Base-by-base conservation (phyloP, 176 grass and related monocot genomes). In the Lolium perenne region DNA sequence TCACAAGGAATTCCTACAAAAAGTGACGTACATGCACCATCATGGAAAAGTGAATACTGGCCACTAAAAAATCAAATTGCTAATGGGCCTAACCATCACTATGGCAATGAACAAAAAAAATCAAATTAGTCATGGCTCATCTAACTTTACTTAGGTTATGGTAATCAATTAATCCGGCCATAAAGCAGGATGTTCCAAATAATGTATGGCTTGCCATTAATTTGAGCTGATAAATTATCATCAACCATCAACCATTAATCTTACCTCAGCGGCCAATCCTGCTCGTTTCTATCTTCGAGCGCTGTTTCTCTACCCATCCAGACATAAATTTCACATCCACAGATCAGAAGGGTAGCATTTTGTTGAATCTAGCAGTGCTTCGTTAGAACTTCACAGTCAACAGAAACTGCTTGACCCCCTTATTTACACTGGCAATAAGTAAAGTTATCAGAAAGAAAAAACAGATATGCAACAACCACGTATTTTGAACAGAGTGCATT, bases 251-350 rank as follows among this genome's bases (percentile, higher is more conserved):
- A 15, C 3, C 8, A 56, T 50, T 68, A 57, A 22, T 68, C 7
- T 91, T 91, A 98, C 97, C 86, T 98, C 97, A 64, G 97, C 97
- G 81, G 88, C 92, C 71, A 92, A 86, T 57, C 97, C 90, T 77
- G 91, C 94, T 89, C 57, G 77, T 91, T 98, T 98, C 97, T 94
- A 70, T 93, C 90, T 88, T 95, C 92, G 8, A 98, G 79, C 18
- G 90, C 84, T 63, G 94, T 96, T 88, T 93, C 93, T 93, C 97
- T 89, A 75, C 97, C 97, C 90, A 95, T 96, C 97, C 94, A 98
- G 69, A 91, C 90, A 91, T 85, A 98, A 86, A 96, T 88, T 94
- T 98, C 97, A 64, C 88, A 76, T 71, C 90, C 90, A 61, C 92
- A 96, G 68, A 95, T 92, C 82, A 98, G 82, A 73, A 98, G 78